These are phyloP conservation scores for Pisolithus thermaeus DNA, from an alignment of 1,284 basidiomycete genomes.

Conservation along the genomic window DNA sequence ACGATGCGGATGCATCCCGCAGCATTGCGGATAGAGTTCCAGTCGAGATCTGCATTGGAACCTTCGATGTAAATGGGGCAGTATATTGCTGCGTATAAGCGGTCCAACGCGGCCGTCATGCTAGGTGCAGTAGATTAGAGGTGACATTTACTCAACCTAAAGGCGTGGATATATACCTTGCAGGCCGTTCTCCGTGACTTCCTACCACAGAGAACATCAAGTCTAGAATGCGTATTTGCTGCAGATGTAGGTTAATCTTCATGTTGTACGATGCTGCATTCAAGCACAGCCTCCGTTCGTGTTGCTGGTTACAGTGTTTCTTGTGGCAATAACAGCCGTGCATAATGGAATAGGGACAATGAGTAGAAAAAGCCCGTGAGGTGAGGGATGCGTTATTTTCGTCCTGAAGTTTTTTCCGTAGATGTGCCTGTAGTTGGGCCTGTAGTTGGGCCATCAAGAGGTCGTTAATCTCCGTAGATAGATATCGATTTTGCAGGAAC, in stretches of 20 bases:
- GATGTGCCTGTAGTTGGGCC: neutral
- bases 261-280: neutral
- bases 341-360: neutral
- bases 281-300: neutral
- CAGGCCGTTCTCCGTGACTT: too few species aligned
- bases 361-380: neutral
- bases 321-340: neutral
- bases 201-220: too few species aligned
- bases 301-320: neutral
- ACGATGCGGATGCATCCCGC: constrained; percentile 30
- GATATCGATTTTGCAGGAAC: neutral
- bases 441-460: neutral
- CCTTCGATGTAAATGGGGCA: constrained; percentile 36
- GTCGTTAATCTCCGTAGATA: neutral
- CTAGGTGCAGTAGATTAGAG: neutral
- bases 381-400: neutral
- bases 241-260: neutral
- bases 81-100: constrained; percentile 35
- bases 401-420: neutral
- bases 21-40: constrained; percentile 32
- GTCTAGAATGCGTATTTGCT: neutral
- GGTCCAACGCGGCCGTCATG: constrained; percentile 27
- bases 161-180: neutral
- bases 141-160: too few species aligned
- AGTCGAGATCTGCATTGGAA: constrained; percentile 28